These are phyloP conservation scores for Scolecobasidium constrictum DNA, from an alignment of 2,329 filamentous ascomycete species.

Conservation along the genomic window DNA sequence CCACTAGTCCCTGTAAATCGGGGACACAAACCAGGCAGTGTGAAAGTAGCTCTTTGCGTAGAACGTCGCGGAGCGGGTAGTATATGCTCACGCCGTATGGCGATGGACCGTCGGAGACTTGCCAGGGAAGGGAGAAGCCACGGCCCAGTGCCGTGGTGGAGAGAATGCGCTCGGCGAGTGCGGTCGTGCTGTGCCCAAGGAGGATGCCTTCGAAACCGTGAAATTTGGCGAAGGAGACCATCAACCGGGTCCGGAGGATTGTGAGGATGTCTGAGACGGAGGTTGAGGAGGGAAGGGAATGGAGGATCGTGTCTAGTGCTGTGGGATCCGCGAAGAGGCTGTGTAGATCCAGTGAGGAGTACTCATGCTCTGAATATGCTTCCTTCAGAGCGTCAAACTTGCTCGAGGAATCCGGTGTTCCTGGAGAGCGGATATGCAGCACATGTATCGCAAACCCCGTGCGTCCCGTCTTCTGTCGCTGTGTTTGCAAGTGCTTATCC, in stretches of 20 bases:
- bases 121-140: slow-evolving; percentile 72
- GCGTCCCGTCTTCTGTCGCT: slow-evolving; percentile 52
- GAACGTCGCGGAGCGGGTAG: slow-evolving; percentile 75
- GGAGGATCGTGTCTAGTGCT: slow-evolving; percentile 42
- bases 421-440: slow-evolving; percentile 25
- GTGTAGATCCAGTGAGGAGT: slow-evolving; percentile 53
- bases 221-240: slow-evolving; percentile 53
- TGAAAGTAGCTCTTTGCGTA: slow-evolving; percentile 65
- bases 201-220: slow-evolving; percentile 59
- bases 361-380: slow-evolving; percentile 55
- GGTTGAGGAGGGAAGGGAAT: slow-evolving; percentile 58
- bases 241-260: slow-evolving; percentile 59
- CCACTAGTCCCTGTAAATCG: slow-evolving; percentile 21
- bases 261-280: slow-evolving; percentile 63
- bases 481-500: slow-evolving; percentile 54
- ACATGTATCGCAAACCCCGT: slow-evolving; percentile 58
- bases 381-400: slow-evolving; percentile 38
- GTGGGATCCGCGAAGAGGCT: background rate
- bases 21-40: slow-evolving; percentile 46
- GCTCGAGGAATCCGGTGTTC: slow-evolving; percentile 12
- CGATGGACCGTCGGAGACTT: slow-evolving; percentile 63
- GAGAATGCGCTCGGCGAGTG: slow-evolving; percentile 75
- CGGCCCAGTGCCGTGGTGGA: slow-evolving; percentile 85
- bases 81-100: slow-evolving; percentile 51
- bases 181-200: slow-evolving; percentile 78